phyloP scores from a whole-genome alignment of 495 filamentous ascomycete species.

The Aspergillus homomorphus region DNA sequence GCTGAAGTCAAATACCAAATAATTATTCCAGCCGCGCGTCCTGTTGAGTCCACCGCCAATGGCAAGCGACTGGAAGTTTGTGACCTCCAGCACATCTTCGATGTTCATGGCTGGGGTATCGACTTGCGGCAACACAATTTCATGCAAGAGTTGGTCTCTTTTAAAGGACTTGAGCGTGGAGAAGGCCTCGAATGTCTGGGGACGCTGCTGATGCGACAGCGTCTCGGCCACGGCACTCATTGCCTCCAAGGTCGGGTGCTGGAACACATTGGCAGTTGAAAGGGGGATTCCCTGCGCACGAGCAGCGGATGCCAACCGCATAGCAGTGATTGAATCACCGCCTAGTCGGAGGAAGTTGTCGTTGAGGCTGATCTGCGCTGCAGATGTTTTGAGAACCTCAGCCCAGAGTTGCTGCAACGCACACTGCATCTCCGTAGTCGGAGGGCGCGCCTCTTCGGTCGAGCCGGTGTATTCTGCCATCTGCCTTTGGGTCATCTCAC shows the following conservation, averaged over 20 bases:
- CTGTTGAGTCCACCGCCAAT: constrained; percentile 14
- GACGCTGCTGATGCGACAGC: constrained; percentile 11
- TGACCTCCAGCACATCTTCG: constrained; percentile 12
- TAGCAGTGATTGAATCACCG: constrained; percentile 57
- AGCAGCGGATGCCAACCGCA: constrained; percentile 46
- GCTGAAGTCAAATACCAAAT: constrained; percentile 14
- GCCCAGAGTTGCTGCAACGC: constrained; percentile 21
- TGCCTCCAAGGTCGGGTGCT: constrained; percentile 19
- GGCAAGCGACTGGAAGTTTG: constrained; percentile 20
- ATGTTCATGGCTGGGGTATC: constrained; percentile 5
- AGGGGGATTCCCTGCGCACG: constrained; percentile 23
- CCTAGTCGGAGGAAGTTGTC: constrained; percentile 50
- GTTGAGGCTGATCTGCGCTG: constrained; percentile 21
- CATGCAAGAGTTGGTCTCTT: constrained; percentile 17
- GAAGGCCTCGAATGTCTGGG: constrained; percentile 16
- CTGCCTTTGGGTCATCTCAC: constrained; percentile 11
- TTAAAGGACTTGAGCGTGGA: constrained; percentile 27
- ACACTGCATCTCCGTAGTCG: constrained; percentile 8
- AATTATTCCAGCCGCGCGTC: constrained; percentile 17
- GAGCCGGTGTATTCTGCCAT: constrained; percentile 14
- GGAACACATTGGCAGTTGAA: constrained; percentile 33
- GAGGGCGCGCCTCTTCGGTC: constrained; percentile 8
- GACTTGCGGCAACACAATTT: constrained; percentile 14
- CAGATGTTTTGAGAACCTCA: constrained; percentile 15
- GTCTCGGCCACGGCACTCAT: constrained; percentile 22